Evolutionary conservation across 106 monocot species (phyloP).

Genomic region (Dendrobium officinale): DNA sequence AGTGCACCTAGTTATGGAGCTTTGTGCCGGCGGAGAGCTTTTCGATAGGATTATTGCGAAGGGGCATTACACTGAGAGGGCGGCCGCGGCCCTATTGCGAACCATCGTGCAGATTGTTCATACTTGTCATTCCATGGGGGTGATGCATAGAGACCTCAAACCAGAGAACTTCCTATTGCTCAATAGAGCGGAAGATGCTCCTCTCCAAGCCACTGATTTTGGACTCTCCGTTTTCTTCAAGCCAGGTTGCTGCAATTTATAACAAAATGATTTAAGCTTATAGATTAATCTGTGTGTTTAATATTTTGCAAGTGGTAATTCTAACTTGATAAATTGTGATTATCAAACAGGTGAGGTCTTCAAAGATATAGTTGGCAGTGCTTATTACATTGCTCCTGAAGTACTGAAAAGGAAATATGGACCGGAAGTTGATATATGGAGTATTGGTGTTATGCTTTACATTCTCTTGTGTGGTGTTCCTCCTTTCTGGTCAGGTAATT

Average conservation of each 20-base stretch:
- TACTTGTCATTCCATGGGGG: constrained; percentile 62
- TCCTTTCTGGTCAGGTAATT: constrained; percentile 63
- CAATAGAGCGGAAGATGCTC: constrained; percentile 46
- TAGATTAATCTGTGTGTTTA: no score
- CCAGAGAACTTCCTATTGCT: constrained; percentile 66
- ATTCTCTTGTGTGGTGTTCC: constrained; percentile 66
- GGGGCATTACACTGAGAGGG: constrained; percentile 41
- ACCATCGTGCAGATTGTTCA: constrained; percentile 60
- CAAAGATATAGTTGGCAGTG: constrained; percentile 61
- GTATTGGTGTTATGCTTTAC: constrained; percentile 59
- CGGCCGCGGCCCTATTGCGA: constrained; percentile 37
- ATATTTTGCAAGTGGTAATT: background rate
- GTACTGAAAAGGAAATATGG: constrained; percentile 63
- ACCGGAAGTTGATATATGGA: constrained; percentile 63
- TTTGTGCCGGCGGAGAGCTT: constrained; percentile 44
- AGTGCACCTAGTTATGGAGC: constrained; percentile 51
- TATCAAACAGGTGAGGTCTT: constrained; percentile 42
- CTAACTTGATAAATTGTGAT: background rate
- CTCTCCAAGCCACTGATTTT: constrained; percentile 54
- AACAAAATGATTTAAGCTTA: no score
- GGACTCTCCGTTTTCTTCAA: constrained; percentile 69
- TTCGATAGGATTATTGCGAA: constrained; percentile 43
- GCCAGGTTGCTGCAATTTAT: constrained; percentile 30
- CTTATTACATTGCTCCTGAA: constrained; percentile 68
- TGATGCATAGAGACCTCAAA: constrained; percentile 58